These are phyloP conservation scores for Cucurbita ficifolia DNA, from an alignment of 306 rosid genomes.

Conservation along the genomic window DNA sequence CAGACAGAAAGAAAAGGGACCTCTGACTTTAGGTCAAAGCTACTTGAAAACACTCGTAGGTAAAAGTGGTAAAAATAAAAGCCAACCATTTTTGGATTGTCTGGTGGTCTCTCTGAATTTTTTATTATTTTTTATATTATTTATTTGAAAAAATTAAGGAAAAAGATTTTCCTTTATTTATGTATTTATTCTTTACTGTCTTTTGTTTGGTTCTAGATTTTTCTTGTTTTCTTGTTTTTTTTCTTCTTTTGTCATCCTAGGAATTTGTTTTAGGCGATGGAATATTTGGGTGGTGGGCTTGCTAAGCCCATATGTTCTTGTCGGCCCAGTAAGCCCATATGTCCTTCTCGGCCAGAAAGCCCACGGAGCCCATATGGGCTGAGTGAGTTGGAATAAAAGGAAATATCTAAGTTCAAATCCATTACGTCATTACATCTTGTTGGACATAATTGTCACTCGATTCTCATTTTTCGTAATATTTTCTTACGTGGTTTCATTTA, in stretches of 20 bases:
- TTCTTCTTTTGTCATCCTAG: too few species aligned
- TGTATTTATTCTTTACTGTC: neutral
- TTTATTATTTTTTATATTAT: neutral
- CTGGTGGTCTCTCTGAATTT: neutral
- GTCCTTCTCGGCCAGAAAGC: too few species aligned
- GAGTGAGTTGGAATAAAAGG: too few species aligned
- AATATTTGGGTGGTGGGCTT: neutral
- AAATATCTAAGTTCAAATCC: too few species aligned
- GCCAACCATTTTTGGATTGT: neutral
- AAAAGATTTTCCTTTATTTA: neutral
- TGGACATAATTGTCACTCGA: too few species aligned
- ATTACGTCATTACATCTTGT: too few species aligned
- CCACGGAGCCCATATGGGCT: too few species aligned
- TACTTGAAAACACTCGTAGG: neutral
- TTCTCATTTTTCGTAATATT: too few species aligned
- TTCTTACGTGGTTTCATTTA: too few species aligned
- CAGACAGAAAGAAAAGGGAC: slow-evolving; percentile 1
- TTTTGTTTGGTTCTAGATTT: neutral
- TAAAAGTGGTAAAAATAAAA: neutral
- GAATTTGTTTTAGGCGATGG: neutral
- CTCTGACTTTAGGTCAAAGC: slow-evolving; percentile 5
- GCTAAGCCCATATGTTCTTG: neutral
- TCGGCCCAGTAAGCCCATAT: neutral
- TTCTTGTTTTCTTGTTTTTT: too few species aligned
- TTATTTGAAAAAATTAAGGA: neutral